Conservation (phyloP, 2,329 filamentous ascomycete species). For the Plenodomus tracheiphilus region DNA sequence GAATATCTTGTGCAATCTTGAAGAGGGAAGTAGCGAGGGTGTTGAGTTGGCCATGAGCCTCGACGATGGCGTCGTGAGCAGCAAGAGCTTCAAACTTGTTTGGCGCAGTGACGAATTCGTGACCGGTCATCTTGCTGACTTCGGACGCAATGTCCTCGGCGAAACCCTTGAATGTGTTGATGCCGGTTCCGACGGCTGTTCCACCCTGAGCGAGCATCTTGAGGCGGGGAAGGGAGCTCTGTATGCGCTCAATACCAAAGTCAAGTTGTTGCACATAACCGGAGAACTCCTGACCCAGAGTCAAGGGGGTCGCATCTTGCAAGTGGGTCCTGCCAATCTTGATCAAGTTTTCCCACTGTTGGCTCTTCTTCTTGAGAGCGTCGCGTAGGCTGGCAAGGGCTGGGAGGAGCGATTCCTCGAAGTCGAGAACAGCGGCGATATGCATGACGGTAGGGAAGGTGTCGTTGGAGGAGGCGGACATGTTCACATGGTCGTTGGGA, state of each 20-base stretch:
- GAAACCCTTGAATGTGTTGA: slow-evolving; percentile 97
- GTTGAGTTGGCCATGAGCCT: slow-evolving; percentile 91
- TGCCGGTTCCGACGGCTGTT: slow-evolving; percentile 93
- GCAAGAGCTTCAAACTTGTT: slow-evolving; percentile 99
- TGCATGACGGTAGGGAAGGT: slow-evolving; percentile 99
- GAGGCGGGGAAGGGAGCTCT: slow-evolving; percentile 80
- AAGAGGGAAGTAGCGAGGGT: slow-evolving; percentile 87
- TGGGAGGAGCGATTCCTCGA: slow-evolving; percentile 83
- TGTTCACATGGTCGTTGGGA: slow-evolving; percentile 99
- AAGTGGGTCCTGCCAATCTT: slow-evolving; percentile 98
- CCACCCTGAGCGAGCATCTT: slow-evolving; percentile 90
- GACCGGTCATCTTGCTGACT: slow-evolving; percentile 89
- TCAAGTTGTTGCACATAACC: slow-evolving; percentile 96
- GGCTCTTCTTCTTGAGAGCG: slow-evolving; percentile 84
- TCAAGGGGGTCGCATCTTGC: slow-evolving; percentile 95
- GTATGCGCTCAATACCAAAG: slow-evolving; percentile 83
- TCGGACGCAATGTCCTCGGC: slow-evolving; percentile 90
- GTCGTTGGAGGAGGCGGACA: slow-evolving; percentile 97
- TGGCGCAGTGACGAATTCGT: slow-evolving; percentile 90
- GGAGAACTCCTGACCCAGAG: slow-evolving; percentile 95
- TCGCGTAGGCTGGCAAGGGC: slow-evolving; percentile 79
- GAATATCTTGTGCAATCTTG: slow-evolving; percentile 98
- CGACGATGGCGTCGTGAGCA: slow-evolving; percentile 92
- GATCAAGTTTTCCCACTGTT: slow-evolving; percentile 91
- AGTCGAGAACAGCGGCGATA: slow-evolving; percentile 93